Evolutionary conservation across 495 filamentous ascomycete genomes (phyloP).

Genomic region (Neurospora tetraspora): DNA sequence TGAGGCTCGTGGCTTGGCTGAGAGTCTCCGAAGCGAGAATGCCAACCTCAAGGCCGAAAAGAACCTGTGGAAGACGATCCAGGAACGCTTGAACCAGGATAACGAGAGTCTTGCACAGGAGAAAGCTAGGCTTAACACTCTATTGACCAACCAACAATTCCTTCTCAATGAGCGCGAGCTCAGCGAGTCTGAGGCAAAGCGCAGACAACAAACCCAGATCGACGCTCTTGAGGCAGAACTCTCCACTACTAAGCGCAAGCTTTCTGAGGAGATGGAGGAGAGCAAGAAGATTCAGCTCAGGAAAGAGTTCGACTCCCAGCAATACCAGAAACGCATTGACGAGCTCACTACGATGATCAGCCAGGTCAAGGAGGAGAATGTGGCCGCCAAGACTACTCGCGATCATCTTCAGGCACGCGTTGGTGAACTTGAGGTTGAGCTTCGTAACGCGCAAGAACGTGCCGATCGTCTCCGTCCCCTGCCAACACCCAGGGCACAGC

Average conservation of each 20-base stretch:
- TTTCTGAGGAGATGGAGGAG: constrained; percentile 76
- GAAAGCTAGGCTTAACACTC: constrained; percentile 63
- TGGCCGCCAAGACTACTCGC: constrained; percentile 69
- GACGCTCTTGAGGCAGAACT: constrained; percentile 74
- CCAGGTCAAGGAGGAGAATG: constrained; percentile 70
- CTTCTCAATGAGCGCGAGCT: constrained; percentile 86
- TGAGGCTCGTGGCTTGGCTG: constrained; percentile 67
- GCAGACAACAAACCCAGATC: constrained; percentile 63
- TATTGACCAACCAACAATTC: constrained; percentile 72
- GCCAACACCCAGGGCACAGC: constrained; percentile 46
- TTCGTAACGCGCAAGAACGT: constrained; percentile 80
- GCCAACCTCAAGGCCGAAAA: constrained; percentile 92
- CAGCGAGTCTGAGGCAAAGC: constrained; percentile 67
- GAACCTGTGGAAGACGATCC: constrained; percentile 81
- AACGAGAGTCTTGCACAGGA: constrained; percentile 79
- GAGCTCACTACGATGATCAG: constrained; percentile 73
- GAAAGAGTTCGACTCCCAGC: constrained; percentile 79
- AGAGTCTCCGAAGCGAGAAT: constrained; percentile 82
- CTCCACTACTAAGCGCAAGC: constrained; percentile 65
- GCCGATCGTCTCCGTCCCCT: constrained; percentile 66
- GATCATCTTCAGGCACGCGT: constrained; percentile 82
- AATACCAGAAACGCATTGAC: constrained; percentile 79
- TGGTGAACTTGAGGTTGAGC: constrained; percentile 77
- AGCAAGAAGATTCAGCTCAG: constrained; percentile 65
- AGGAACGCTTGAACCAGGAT: constrained; percentile 76